A percentile compares a stretch with the other conserved stretches of the same genome.
phyloP scores from a whole-genome alignment of 306 rosid species.

The Sophora flavescens region DNA sequence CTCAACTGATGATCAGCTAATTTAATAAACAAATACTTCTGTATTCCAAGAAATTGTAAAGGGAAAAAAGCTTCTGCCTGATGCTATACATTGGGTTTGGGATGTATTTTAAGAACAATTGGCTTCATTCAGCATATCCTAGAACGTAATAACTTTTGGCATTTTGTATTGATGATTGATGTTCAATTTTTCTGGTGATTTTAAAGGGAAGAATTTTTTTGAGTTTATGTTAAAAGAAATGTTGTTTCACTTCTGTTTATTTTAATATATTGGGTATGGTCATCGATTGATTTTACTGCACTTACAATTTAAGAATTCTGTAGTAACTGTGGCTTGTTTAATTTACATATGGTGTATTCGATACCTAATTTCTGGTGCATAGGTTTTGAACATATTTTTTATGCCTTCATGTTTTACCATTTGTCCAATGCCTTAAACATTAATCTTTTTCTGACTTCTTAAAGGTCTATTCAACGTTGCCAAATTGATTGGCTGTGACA shows the following conservation, averaged over 20 bases:
- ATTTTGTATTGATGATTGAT: neutral
- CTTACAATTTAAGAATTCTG: constrained; percentile 1
- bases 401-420: constrained; percentile 26
- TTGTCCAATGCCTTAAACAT: constrained; percentile 9
- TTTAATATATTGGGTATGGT: neutral
- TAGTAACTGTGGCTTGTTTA: neutral
- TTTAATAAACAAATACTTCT: neutral
- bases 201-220: neutral
- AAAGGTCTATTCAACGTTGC: constrained; percentile 76
- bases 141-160: neutral
- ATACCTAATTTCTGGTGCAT: constrained; percentile 28
- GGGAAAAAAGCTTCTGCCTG: neutral
- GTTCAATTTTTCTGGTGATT: neutral
- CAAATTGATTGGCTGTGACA: constrained; percentile 75
- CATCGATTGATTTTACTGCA: neutral
- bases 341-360: constrained; percentile 1
- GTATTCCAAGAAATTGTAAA: neutral
- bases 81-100: neutral
- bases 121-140: neutral
- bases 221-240: neutral
- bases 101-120: neutral
- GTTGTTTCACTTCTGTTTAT: neutral
- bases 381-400: constrained; percentile 16
- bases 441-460: constrained; percentile 43
- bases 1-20: neutral